Evolutionary conservation across 2,329 filamentous ascomycete species (phyloP).

Genomic region (Colletotrichum costaricense): DNA sequence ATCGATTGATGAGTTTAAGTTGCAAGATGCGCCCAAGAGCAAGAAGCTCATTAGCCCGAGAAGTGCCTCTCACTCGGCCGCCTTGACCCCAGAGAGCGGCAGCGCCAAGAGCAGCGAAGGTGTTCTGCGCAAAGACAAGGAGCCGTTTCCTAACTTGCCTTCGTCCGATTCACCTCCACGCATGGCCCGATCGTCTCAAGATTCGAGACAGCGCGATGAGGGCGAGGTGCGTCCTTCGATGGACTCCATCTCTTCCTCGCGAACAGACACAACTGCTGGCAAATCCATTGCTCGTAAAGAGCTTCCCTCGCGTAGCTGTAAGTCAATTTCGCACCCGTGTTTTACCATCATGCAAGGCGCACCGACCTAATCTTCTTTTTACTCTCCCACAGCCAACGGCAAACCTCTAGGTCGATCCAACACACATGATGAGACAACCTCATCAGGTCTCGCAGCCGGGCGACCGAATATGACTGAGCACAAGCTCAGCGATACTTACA

Average conservation of each 20-base stretch:
- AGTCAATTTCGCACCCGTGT: constrained; percentile 39
- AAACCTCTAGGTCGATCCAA: constrained; percentile 40
- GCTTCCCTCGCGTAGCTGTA: constrained; percentile 60
- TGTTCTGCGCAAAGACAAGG: constrained; percentile 50
- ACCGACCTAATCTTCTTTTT: constrained; percentile 36
- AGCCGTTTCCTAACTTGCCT: constrained; percentile 35
- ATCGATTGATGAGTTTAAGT: constrained; percentile 73
- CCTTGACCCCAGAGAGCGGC: constrained; percentile 50
- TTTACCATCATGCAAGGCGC: constrained; percentile 35
- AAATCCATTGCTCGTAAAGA: constrained; percentile 76
- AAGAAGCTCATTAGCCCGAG: constrained; percentile 58
- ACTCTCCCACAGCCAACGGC: constrained; percentile 48
- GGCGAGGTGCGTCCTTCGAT: constrained; percentile 58
- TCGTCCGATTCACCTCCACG: constrained; percentile 48
- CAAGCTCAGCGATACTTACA: constrained; percentile 64
- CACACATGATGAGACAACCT: constrained; percentile 40
- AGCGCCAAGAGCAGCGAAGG: constrained; percentile 50
- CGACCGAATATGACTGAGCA: constrained; percentile 50
- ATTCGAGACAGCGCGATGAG: constrained; percentile 68
- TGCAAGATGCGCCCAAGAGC: constrained; percentile 83
- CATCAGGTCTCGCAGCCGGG: constrained; percentile 32
- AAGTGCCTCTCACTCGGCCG: constrained; percentile 57
- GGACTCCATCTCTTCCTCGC: constrained; percentile 54
- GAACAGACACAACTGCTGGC: constrained; percentile 50
- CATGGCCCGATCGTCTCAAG: constrained; percentile 66